Evolutionary conservation across 352 stramenopile species (phyloP), one percentile per base, ranked within the genome.

Genomic region (Globisporangium heterothallicum): DNA sequence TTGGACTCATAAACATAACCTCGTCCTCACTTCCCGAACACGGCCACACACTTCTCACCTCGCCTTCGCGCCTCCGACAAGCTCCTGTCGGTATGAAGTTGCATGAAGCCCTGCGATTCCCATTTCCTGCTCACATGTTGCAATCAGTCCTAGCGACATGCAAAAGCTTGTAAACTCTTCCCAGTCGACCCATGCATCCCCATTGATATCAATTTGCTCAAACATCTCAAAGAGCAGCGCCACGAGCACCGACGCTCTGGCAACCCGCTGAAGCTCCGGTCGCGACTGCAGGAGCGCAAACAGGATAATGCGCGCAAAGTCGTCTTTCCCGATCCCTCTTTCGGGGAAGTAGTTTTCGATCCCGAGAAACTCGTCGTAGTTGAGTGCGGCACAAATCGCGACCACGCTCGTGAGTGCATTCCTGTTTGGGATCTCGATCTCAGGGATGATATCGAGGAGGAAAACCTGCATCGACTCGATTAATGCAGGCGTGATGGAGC

Each of bases 111-210:
- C 30, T 0, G 53, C 42, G 26, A 26, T 32, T 12, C 42, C 50
- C 2, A 67, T 10, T 2, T 66, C 24, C 41, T 66, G 54, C 12
- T 64, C 51, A 9, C 69, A 61, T 6, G 77, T 84, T 2, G 70
- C 66, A 5, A 86, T 68, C 9, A 87, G 68, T 14, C 81, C 84
- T 2, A 86, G 42, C 32, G 72, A 72, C 5, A 91, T 73, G 44
- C 80, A 91, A 55, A 91, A 88, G 0, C 78, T 84, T 34, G 81
- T 89, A 54, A 94, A 92, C 57, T 94, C 84, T 44, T 94, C 81
- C 84, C 84, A 94, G 34, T 90, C 78, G 18, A 94, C 77, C 4
- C 67, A 22, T 0, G 61, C 65, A 53, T 94, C 81, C 0, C 84
- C 84, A 30, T 92, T 92, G 57, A 94, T 88, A 32, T 94, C 84